Conservation (phyloP, 2,329 filamentous ascomycete species). For the Penicillium nordicum region DNA sequence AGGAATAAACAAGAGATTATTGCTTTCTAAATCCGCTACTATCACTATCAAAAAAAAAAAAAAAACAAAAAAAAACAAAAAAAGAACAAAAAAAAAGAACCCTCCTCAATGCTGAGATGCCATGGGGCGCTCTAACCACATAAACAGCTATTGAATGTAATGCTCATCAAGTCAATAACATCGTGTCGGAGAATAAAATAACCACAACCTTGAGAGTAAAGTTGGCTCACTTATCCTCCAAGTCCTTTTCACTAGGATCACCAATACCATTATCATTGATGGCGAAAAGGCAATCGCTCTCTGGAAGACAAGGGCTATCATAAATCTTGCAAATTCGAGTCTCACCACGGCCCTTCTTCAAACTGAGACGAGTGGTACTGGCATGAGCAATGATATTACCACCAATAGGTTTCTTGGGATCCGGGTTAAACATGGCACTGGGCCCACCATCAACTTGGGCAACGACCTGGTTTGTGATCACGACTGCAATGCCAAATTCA, state of each 20-base stretch:
- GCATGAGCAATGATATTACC: conserved; percentile 99
- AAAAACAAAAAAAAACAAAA: not conserved
- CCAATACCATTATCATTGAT: conserved; percentile 97
- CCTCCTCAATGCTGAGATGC: not conserved
- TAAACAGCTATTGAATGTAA: conserved; percentile 6
- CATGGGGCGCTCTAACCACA: not conserved
- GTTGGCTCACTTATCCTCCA: conserved; percentile 68
- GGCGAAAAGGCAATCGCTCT: conserved; percentile 94
- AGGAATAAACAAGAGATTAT: not conserved
- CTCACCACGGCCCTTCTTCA: conserved; percentile 94
- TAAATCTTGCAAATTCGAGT: conserved; percentile 99
- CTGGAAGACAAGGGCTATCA: conserved; percentile 92
- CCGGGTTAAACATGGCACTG: conserved; percentile 97
- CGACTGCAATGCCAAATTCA: conserved; percentile 92
- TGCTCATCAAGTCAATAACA: conserved; percentile 24
- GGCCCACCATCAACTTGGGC: conserved; percentile 96
- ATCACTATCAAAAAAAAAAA: not conserved
- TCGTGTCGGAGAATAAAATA: conserved; percentile 21
- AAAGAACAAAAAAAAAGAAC: not conserved
- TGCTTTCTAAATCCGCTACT: not conserved
- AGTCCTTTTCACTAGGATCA: conserved; percentile 90
- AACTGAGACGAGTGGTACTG: conserved; percentile 85
- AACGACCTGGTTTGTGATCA: conserved; percentile 98
- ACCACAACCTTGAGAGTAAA: not conserved
- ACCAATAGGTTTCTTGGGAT: conserved; percentile 98